Base-by-base conservation (phyloP, 129 eudicot genomes). In the Gnaphalium uliginosum region DNA sequence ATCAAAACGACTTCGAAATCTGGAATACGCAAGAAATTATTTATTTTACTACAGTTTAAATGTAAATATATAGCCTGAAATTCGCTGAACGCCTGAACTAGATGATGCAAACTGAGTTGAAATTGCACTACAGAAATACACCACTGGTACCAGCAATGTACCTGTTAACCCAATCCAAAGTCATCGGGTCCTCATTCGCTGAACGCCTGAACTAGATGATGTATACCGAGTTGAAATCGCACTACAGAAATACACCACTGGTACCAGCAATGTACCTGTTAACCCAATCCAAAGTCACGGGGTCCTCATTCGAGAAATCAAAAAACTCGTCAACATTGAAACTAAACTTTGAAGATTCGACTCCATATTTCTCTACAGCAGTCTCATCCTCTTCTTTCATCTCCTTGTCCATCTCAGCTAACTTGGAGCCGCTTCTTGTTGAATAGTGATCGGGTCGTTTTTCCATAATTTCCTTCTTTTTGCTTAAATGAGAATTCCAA, bases 221-320 rank as follows among this genome's bases (percentile, higher is more conserved):
- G 69, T 46, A 64, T 6, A 64, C 29, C 18, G 41, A 63, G 41
- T 51, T 72, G 35, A 25, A 72, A 59, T 37, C 14, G 30, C 11
- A 68, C 56, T 69, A 74, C 32, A 74, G 63, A 81, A 58, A 65
- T 60, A 57, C 76, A 39, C 69, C 39, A 71, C 70, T 54, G 2
- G 78, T 64, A 4, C 65, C 70, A 18, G 74, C 79, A 77, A 71
- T 66, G 57, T 77, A 73, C 78, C 72, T 57, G 62, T 68, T 82
- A 66, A 82, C 86, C 86, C 83, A 77, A 66, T 82, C 79, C 76
- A 82, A 73, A 54, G 79, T 78, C 46, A 64, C 41, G 22, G 79
- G 86, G 58, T 78, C 82, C 67, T 82, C 86, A 72, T 82, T 82
- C 4, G 86, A 82, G 82, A 82, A 78, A 78, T 82, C 83, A 60